Evolutionary conservation across 164 flowering plant genomes (phyloP).

Genomic region (Annona cherimola): DNA sequence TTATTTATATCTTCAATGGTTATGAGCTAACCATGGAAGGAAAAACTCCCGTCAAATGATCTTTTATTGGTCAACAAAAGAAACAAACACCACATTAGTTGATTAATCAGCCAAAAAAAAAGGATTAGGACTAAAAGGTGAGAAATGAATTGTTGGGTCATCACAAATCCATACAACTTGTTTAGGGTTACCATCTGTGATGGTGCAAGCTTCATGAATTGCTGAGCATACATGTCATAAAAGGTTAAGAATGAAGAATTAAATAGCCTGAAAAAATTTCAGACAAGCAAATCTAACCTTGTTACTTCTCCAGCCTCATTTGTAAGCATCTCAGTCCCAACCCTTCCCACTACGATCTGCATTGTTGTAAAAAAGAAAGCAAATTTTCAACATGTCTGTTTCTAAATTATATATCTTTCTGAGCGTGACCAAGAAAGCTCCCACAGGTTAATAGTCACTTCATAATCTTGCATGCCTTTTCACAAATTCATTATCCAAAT

Average conservation of each 20-base stretch:
- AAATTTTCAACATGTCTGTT: too few relatives aligned
- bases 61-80: not conserved
- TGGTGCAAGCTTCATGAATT: not conserved
- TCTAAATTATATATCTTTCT: too few relatives aligned
- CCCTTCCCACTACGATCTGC: constrained; percentile 95
- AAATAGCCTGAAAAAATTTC: not conserved
- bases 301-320: constrained; percentile 98
- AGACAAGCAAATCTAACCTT: constrained; percentile 40
- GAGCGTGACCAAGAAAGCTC: too few relatives aligned
- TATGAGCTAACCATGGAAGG: not conserved
- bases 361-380: too few relatives aligned
- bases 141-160: not conserved
- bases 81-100: not conserved
- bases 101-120: not conserved
- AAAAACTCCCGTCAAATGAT: not conserved
- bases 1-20: not conserved
- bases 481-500: too few relatives aligned
- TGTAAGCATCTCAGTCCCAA: constrained; percentile 87
- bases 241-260: too few relatives aligned
- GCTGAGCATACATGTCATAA: not conserved
- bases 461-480: too few relatives aligned
- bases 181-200: not conserved
- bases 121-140: not conserved
- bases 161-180: not conserved
- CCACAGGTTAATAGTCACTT: too few relatives aligned